Evolutionary conservation across 768 basidiomycete genomes (phyloP).

Genomic region (Kwoniella heveanensis): DNA sequence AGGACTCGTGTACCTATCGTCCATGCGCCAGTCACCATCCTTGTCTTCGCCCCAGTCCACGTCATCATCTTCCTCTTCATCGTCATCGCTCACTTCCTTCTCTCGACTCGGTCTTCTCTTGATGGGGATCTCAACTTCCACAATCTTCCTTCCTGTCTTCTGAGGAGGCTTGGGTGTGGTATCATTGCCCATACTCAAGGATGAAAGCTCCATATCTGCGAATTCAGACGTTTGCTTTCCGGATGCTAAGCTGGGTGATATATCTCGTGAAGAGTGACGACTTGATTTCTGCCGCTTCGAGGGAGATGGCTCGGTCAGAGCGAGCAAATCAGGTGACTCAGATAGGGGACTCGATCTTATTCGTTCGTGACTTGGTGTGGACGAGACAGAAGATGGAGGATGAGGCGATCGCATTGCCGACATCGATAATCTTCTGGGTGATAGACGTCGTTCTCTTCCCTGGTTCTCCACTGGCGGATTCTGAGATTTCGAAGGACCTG

Average conservation of each 20-base stretch:
- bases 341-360: conserved; percentile 20
- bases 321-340: conserved; percentile 38
- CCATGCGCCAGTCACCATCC: conserved; percentile 49
- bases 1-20: conserved; percentile 14
- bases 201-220: conserved; percentile 14
- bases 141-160: background rate
- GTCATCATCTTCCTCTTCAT: conserved; percentile 36
- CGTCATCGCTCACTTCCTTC: conserved; percentile 22
- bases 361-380: conserved; percentile 36
- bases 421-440: conserved; percentile 15
- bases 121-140: conserved; percentile 23
- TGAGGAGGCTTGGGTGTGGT: conserved; percentile 15
- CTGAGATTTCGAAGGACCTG: background rate
- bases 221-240: background rate
- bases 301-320: conserved; percentile 31
- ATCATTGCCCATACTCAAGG: conserved; percentile 14
- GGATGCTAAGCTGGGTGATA: conserved; percentile 20
- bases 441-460: background rate
- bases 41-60: conserved; percentile 43
- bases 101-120: conserved; percentile 8
- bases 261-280: conserved; percentile 6
- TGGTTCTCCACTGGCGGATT: background rate
- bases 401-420: conserved; percentile 17
- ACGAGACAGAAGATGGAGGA: conserved; percentile 24
- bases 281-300: conserved; percentile 30